Evolutionary conservation across 75 land plant genomes (phyloP), one percentile per base, ranked within the genome.

Genomic region (Ceratopteris richardii): DNA sequence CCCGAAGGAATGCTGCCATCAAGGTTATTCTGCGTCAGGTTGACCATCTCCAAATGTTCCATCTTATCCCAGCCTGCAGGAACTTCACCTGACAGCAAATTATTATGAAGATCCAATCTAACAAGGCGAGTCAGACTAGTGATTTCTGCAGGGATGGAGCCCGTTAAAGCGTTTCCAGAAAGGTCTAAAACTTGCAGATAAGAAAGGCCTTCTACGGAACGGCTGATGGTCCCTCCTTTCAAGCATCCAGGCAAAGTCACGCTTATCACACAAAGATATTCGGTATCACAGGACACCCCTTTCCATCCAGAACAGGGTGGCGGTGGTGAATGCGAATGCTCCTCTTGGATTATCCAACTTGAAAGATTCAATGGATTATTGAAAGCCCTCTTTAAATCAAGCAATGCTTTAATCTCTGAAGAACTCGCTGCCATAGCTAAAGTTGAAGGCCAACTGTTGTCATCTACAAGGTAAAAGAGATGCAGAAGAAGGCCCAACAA

Each of bases 181-280:
- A 88, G 83, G 47, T 82, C 77, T 5, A 88, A 79, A 36, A 71
- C 37, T 36, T 85, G 80, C 51, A 88, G 82, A 71, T 77, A 72
- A 64, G 64, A 67, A 29, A 88, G 79, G 42, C 44, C 40, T 22
- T 75, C 59, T 31, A 88, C 63, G 0, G 75, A 17, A 4, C 14
- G 20, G 42, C 66, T 61, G 43, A 83, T 56, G 31, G 72, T 72
- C 3, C 91, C 91, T 1, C 77, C 68, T 31, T 80, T 71, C 18
- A 59, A 43, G 51, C 62, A 39, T 61, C 66, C 58, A 3, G 83
- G 80, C 30, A 87, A 70, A 20, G 78, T 72, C 24, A 87, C 64
- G 41, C 66, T 31, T 9, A 57, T 44, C 25, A 87, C 86, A 14
- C 78, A 46, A 17, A 46, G 21, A 2, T 5, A 28, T 19, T 64